Evolutionary conservation across 108 stramenopile genomes (phyloP).

Genomic region (Bacterosira constricta): DNA sequence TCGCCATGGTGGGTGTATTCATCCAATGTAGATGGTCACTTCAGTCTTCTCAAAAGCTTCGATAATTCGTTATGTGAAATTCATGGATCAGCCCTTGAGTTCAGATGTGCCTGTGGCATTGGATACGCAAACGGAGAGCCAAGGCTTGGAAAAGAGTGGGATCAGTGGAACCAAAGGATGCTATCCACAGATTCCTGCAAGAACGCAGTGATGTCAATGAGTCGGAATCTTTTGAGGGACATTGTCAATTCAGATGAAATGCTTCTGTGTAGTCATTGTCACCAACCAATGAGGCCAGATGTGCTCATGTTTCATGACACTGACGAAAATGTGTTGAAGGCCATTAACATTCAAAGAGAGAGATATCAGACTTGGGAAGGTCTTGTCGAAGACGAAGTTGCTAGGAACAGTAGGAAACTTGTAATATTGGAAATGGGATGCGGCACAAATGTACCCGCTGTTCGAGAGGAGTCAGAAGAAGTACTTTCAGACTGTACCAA

Average conservation of each 20-base stretch:
- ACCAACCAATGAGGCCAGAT: constrained; percentile 39
- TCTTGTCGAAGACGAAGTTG: constrained; percentile 39
- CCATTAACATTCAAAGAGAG: constrained; percentile 24
- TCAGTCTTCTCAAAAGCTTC: constrained; percentile 38
- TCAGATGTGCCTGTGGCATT: constrained; percentile 40
- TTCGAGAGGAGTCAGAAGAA: constrained; percentile 57
- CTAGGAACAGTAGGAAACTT: constrained; percentile 13
- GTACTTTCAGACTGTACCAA: constrained; percentile 46
- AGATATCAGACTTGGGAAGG: constrained; percentile 61
- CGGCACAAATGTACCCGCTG: constrained; percentile 58
- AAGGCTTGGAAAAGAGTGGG: constrained; percentile 34
- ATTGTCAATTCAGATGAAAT: background rate
- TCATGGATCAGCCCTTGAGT: constrained; percentile 43
- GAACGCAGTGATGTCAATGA: constrained; percentile 11
- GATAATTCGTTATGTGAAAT: constrained; percentile 43
- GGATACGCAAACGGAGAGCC: constrained; percentile 34
- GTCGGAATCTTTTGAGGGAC: background rate
- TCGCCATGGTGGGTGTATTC: constrained; percentile 59
- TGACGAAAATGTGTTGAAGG: constrained; percentile 38
- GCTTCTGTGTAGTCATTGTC: constrained; percentile 26
- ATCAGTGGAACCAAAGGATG: constrained; percentile 40
- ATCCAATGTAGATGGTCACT: constrained; percentile 65
- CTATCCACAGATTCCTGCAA: constrained; percentile 8
- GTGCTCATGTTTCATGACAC: constrained; percentile 57
- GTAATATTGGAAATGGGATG: constrained; percentile 68